Evolutionary conservation across 2,329 filamentous ascomycete genomes (phyloP).

Genomic region (Xylaria sp.): DNA sequence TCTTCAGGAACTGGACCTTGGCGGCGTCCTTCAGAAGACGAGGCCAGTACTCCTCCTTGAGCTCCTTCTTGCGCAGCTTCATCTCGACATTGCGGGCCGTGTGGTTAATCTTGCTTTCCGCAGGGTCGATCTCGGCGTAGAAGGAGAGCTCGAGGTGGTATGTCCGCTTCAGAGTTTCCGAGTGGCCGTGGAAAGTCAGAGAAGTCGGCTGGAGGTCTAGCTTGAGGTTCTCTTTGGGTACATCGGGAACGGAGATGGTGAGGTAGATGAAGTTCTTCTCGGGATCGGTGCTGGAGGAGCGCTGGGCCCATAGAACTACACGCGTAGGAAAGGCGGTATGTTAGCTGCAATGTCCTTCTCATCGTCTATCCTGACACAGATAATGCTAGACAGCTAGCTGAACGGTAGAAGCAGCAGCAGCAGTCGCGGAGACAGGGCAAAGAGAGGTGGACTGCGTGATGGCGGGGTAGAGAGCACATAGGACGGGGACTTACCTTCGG

Average conservation of each 20-base stretch:
- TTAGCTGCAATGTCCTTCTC: constrained; percentile 20
- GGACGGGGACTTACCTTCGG: constrained; percentile 51
- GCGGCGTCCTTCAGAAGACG: constrained; percentile 89
- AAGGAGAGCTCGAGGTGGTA: constrained; percentile 90
- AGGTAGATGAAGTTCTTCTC: constrained; percentile 96
- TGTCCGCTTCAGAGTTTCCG: constrained; percentile 83
- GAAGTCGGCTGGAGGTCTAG: constrained; percentile 82
- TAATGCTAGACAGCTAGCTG: background rate
- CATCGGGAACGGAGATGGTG: constrained; percentile 88
- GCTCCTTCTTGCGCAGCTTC: constrained; percentile 96
- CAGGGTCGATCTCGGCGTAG: constrained; percentile 88
- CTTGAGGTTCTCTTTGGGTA: constrained; percentile 78
- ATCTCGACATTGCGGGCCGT: constrained; percentile 88
- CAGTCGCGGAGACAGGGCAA: background rate
- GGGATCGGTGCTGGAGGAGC: constrained; percentile 82
- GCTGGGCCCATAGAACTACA: constrained; percentile 96
- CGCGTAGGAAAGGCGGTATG: constrained; percentile 12
- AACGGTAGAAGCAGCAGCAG: background rate
- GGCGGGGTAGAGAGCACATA: constrained; percentile 26
- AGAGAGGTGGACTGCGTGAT: constrained; percentile 4
- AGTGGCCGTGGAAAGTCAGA: constrained; percentile 85
- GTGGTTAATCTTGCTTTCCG: constrained; percentile 87
- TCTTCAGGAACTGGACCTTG: constrained; percentile 97
- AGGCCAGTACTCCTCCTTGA: constrained; percentile 95
- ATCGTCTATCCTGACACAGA: background rate